Percentiles rank a stretch among this genome's conserved stretches.
These are phyloP conservation scores for Picea abies DNA, from an alignment of 83 land plant genomes.

Conservation along the genomic window DNA sequence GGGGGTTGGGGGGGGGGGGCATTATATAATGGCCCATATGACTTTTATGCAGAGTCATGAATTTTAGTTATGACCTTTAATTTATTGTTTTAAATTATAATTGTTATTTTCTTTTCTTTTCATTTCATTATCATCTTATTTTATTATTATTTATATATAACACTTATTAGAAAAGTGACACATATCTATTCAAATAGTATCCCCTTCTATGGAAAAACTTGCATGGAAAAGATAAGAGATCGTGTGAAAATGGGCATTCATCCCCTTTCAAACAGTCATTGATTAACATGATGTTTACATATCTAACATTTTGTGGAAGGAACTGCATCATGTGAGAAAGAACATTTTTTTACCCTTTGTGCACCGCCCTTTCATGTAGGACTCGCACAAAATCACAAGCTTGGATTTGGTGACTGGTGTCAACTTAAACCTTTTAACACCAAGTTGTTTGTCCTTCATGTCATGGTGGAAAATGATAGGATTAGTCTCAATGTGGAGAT, in stretches of 20 bases:
- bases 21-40: too few species aligned
- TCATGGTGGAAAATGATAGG: too few species aligned
- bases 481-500: background rate
- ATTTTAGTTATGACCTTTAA: too few species aligned
- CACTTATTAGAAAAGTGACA: conserved; percentile 7
- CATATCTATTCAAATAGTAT: background rate
- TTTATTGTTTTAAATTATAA: too few species aligned
- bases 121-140: too few species aligned
- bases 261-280: conserved; percentile 14
- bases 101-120: too few species aligned
- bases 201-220: conserved; percentile 8
- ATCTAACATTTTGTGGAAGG: too few species aligned
- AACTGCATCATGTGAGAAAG: too few species aligned
- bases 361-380: conserved; percentile 34
- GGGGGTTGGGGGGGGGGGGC: too few species aligned
- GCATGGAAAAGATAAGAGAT: conserved; percentile 15
- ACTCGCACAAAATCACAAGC: conserved; percentile 20
- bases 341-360: too few species aligned
- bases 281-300: conserved; percentile 1
- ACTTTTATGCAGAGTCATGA: too few species aligned
- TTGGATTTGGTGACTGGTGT: conserved; percentile 22
- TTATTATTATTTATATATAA: too few species aligned
- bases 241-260: conserved; percentile 17
- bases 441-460: conserved; percentile 28
- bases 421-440: conserved; percentile 28